Conservation (phyloP, 2,329 filamentous ascomycete genomes). For the Mycosphaerella sp. region DNA sequence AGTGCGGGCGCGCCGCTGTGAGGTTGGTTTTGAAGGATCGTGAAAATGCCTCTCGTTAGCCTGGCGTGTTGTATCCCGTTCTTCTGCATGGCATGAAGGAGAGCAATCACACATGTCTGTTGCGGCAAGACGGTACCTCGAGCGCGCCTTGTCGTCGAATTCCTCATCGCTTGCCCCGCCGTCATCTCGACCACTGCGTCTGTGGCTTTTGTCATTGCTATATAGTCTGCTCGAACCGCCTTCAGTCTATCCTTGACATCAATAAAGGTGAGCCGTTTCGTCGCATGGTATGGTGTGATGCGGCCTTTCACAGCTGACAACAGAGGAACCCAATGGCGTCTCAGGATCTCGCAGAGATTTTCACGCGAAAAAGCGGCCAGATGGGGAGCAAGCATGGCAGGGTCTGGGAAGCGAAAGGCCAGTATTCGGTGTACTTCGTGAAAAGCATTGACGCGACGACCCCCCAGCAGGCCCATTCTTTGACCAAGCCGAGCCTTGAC, state of each 20-base stretch:
- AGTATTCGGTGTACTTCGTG: constrained; percentile 6
- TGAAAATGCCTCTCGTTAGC: neutral
- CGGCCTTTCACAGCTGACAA: neutral
- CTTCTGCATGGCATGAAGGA: constrained; percentile 9
- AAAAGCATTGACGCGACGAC: constrained; percentile 1
- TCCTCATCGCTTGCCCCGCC: too few relatives aligned
- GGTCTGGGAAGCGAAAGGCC: constrained; percentile 3
- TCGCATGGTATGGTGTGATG: neutral
- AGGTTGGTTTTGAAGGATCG: neutral
- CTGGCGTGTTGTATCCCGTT: neutral
- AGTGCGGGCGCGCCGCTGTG: neutral
- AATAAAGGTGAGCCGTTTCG: neutral
- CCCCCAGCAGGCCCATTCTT: too few relatives aligned
- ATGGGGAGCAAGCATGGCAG: constrained; percentile 5
- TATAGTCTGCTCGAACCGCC: neutral
- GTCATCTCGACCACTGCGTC: too few relatives aligned
- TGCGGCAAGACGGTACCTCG: neutral
- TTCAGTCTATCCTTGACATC: neutral
- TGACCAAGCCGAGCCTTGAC: too few relatives aligned
- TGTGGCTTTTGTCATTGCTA: neutral
- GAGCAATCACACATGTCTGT: neutral
- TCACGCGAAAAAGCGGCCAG: neutral
- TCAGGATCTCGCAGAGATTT: constrained; percentile 7
- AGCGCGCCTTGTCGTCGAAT: neutral
- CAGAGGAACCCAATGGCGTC: constrained; percentile 7